phyloP scores from a whole-genome alignment of 441 rosid genomes.

The Rhodomyrtus psidioides region DNA sequence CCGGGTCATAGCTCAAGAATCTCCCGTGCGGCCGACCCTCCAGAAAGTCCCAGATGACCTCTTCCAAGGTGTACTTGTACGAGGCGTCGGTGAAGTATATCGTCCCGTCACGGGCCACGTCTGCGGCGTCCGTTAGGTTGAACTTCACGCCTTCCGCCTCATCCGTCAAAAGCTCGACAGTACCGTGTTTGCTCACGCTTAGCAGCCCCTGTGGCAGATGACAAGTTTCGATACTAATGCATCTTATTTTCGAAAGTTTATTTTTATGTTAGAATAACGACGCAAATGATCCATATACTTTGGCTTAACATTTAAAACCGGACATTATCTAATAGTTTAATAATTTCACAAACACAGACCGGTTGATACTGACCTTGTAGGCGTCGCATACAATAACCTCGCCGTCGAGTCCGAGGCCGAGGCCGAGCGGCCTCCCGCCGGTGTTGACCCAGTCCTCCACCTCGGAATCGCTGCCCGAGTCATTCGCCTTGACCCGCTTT shows the following conservation, averaged over 20 bases:
- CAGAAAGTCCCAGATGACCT: constrained; percentile 20
- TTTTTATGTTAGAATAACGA: no score
- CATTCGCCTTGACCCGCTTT: constrained; percentile 49
- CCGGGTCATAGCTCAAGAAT: constrained; percentile 52
- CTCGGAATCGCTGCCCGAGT: constrained; percentile 26
- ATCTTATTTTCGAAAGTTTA: not conserved
- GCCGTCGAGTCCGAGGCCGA: constrained; percentile 30
- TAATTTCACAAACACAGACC: not conserved
- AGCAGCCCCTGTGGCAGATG: constrained; percentile 43
- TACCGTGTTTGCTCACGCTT: constrained; percentile 34
- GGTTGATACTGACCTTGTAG: constrained; percentile 27
- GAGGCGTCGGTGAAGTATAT: constrained; percentile 83
- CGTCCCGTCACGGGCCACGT: constrained; percentile 47
- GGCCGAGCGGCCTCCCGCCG: constrained; percentile 77
- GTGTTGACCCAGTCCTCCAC: constrained; percentile 64
- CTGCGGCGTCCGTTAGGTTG: constrained; percentile 54
- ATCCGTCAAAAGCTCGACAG: constrained; percentile 33
- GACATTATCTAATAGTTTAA: no score
- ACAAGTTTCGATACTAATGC: not conserved
- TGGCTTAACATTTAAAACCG: no score
- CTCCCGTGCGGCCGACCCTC: constrained; percentile 74
- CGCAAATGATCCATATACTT: no score
- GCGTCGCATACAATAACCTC: constrained; percentile 65
- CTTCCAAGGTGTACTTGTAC: constrained; percentile 24
- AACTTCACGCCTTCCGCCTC: constrained; percentile 65